Evolutionary conservation across 352 stramenopile species (phyloP), one percentile per base, ranked within the genome.

Genomic region (Globisporangium paddicum): DNA sequence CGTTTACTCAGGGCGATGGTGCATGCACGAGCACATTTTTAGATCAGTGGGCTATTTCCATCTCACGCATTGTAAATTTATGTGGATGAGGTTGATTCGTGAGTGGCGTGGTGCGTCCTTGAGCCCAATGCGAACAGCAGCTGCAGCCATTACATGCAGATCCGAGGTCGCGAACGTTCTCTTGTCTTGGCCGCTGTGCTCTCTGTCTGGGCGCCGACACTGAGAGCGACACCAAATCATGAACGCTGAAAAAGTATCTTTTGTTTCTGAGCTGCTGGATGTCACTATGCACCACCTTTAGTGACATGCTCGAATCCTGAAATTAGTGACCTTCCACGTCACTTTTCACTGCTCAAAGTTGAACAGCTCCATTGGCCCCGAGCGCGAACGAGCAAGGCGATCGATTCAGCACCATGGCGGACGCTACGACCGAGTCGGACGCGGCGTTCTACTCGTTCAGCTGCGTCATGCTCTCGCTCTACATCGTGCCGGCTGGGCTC

Each of bases 361-460:
- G 52, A 49, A 19, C 52, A 25, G 21, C 37, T 44, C 37, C 37
- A 44, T 44, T 44, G 37, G 37, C 37, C 37, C 37, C 14, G 18
- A 55, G 25, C 19, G 25, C 14, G 23, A 52, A 19, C 25, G 18
- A 53, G 18, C 16, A 25, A 50, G 25, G 18, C 42, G 25, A 55
- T 38, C 9, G 50, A n/a, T 30, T 61, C 58, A 55, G 35, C 56
- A 57, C 35, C 47, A 58, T 67, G 10, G 52, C 57, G 65, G 35
- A 73, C 45, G 30, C 30, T 50, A 50, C 86, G 48, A 82, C 79
- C 53, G 83, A 93, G 69, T 72, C 79, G 18, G 81, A 93, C 68
- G 79, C 68, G 42, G 83, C 83, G 48, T 89, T 93, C 67, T 91
- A 91, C 76, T 85, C 82, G 52, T 95, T 95, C 64, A 65, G 61